Evolutionary conservation across 78 protist genomes (phyloP).

Genomic region (Guillardia theta): DNA sequence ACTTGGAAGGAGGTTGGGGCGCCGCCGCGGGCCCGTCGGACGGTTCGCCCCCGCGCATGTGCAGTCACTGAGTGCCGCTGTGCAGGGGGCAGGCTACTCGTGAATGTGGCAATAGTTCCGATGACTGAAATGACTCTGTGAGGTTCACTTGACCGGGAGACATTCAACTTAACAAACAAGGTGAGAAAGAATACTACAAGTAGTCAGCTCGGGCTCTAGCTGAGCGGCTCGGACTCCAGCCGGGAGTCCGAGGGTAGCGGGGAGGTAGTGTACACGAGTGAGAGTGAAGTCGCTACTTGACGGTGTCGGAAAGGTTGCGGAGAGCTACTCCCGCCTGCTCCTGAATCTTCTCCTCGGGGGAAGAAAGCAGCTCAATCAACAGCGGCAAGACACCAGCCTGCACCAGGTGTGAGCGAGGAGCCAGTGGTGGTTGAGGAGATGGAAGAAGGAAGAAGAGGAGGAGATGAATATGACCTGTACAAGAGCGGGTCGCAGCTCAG

Average conservation of each 20-base stretch:
- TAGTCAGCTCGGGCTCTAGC: not conserved
- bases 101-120: not conserved
- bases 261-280: not conserved
- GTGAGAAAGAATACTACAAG: not conserved
- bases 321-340: slow-evolving; percentile 41
- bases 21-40: no score
- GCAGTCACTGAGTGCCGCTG: no score
- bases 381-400: slow-evolving; percentile 8
- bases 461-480: no score
- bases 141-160: not conserved
- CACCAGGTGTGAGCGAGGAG: no score
- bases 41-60: no score
- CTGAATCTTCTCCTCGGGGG: slow-evolving; percentile 38
- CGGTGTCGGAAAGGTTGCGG: not conserved
- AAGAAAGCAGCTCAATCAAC: slow-evolving; percentile 11
- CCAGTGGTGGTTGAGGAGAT: no score
- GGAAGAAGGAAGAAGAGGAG: no score
- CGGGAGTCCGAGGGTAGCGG: not conserved
- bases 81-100: no score
- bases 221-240: not conserved
- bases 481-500: not conserved
- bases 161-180: not conserved
- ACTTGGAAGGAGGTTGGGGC: no score
- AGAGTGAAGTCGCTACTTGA: no score
- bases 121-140: not conserved